Evolutionary conservation across 306 rosid genomes (phyloP), one percentile per base, ranked within the genome.

Genomic region (Cyamopsis tetragonoloba): DNA sequence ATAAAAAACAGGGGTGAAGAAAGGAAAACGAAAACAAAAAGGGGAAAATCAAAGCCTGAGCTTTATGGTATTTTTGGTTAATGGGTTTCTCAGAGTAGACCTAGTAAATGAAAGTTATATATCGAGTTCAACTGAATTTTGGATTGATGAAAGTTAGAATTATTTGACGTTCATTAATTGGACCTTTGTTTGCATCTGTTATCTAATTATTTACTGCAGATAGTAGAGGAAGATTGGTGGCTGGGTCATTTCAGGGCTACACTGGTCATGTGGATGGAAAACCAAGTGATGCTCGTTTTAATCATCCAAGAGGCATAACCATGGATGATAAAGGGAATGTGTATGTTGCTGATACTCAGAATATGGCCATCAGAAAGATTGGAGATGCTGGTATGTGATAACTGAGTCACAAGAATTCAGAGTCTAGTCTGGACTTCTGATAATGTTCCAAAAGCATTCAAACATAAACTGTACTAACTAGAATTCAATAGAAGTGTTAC

Each of bases 291-390:
- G 92, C 96, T 39, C 96, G 95, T 72, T 93, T 90, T 75, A 86
- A 90, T 85, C 96, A 93, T 78, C 99, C 99, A 54, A 86, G 83
- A 79, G 99, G 97, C 51, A 79, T 90, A 48, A 71, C 97, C 30
- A 79, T 93, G 87, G 99, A 93, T 75, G 97, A 93, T 82, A 84
- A 86, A 66, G 99, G 99, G 76, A 93, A 93, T 56, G 91, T 93
- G 41, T 93, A 90, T 80, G 96, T 93, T 80, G 99, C 99, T 30
- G 99, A 93, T 85, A 88, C 96, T 41, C 71, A 84, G 80, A 93
- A 88, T 67, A 83, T 88, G 32, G 97, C 97, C 73, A 85, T 93
- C 89, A 81, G 99, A 85, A 93, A 93, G 82, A 88, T 93, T 67
- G 88, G 96, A 42, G 99, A 93, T 58, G 55, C 96, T 51, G 99